Conservation (phyloP, 306 rosid species). For the Pachyrhizus erosus region DNA sequence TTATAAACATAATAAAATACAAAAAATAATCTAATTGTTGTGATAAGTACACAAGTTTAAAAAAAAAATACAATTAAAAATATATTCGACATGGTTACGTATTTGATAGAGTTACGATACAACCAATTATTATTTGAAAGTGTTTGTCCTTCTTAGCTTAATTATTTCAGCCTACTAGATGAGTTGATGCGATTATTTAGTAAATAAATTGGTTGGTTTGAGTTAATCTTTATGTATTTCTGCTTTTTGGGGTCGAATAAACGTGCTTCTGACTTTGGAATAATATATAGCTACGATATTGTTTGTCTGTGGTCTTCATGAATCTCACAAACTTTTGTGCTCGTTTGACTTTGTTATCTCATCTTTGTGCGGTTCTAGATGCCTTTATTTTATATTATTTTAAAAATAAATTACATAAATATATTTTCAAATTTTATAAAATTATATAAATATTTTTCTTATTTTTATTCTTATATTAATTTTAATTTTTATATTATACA, state of each 20-base stretch:
- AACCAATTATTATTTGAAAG: background rate
- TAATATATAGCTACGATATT: background rate
- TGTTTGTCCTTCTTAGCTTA: background rate
- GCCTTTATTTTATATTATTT: constrained; percentile 9
- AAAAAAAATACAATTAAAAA: background rate
- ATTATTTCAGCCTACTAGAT: background rate
- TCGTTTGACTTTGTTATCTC: constrained; percentile 36
- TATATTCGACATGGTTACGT: background rate
- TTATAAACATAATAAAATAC: too few species aligned
- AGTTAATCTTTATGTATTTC: background rate
- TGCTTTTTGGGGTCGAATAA: constrained; percentile 5
- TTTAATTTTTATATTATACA: too few species aligned
- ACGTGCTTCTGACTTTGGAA: constrained; percentile 35
- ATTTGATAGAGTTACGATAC: background rate
- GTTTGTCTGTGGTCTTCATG: background rate
- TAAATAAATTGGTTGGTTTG: background rate
- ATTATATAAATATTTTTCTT: too few species aligned
- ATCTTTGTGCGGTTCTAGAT: constrained; percentile 22
- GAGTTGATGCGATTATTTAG: background rate
- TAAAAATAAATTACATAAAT: too few species aligned
- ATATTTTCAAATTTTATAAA: too few species aligned
- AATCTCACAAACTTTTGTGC: constrained; percentile 14
- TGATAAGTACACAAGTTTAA: background rate
- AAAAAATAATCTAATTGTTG: too few species aligned
- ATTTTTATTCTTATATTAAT: too few species aligned